Base-by-base conservation (phyloP, 805 yeast genomes). In the Monosporozyma servazzii region DNA sequence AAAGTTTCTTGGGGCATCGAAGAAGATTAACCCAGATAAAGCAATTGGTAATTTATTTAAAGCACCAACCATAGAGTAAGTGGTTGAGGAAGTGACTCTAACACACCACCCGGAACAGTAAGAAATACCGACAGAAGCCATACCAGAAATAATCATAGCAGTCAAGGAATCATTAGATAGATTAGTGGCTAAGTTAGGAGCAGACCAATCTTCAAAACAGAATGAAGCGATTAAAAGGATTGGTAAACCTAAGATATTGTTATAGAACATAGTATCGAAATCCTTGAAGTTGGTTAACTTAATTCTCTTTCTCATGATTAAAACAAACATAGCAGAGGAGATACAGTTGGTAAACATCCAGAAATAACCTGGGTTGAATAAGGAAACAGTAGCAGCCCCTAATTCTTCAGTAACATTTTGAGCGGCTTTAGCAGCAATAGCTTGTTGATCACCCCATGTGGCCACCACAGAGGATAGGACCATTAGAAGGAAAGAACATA, bases 21-120 rank as follows among this genome's bases (percentile, higher is more conserved):
- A 93, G 80, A 93, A 91, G 59, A 93, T 66, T 70, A 93, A 80
- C 42, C 99, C 99, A 40, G 96, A 84, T 53, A 93, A 77, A 15
- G 99, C 99, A 65, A 93, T 88, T 67, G 99, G 99, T 63, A 93
- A 82, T 75, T 93, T 93, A 81, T 93, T 93, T 71, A 93, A 80
- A 51, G 99, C 99, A 71, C 99, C 99, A 53, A 93, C 98, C 99
- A 93, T 93, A 50, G 96, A 88, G 76, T 93, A 93, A 51, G 99
- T 93, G 51, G 99, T 93, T 27, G 98, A 90, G 21, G 97, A 88
- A 44, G 99, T 93, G 57, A 93, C 98, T 75, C 99, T 88, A 58
- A 93, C 96, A 80, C 99, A 93, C 99, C 99, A 93, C 55, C 97
- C 99, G 11, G 98, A 89, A 72, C 96, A 88, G 80, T 93, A 93